Percentiles rank a stretch among this genome's conserved stretches.
These are phyloP conservation scores for Spergularia marina DNA, from an alignment of 148 eudicot genomes.

Conservation along the genomic window DNA sequence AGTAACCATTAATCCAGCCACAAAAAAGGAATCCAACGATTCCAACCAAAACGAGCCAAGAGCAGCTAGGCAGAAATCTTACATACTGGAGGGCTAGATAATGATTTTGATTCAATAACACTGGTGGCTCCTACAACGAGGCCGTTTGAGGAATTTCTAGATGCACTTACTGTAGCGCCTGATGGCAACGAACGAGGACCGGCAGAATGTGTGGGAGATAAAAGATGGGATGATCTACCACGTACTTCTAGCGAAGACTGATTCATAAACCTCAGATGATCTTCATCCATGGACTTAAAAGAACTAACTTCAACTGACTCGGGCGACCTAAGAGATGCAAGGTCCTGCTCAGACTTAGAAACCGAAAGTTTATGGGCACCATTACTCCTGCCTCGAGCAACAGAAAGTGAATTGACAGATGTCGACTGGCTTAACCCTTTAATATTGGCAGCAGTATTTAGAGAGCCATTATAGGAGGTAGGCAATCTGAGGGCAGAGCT, in stretches of 20 bases:
- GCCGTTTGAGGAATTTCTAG: slow-evolving; percentile 34
- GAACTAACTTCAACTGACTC: slow-evolving; percentile 56
- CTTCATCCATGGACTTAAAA: slow-evolving; percentile 55
- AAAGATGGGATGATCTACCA: slow-evolving; percentile 44
- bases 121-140: slow-evolving; percentile 28
- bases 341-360: slow-evolving; percentile 94
- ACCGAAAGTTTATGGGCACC: slow-evolving; percentile 50
- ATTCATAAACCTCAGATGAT: slow-evolving; percentile 43
- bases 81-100: slow-evolving; percentile 49
- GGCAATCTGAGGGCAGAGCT: slow-evolving; percentile 36
- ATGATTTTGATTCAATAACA: slow-evolving; percentile 42
- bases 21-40: slow-evolving; percentile 9
- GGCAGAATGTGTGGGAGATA: slow-evolving; percentile 37
- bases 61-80: slow-evolving; percentile 37
- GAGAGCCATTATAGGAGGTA: slow-evolving; percentile 43
- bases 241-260: slow-evolving; percentile 30
- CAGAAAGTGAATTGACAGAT: slow-evolving; percentile 46
- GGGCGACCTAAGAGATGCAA: slow-evolving; percentile 69
- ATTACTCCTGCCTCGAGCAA: slow-evolving; percentile 45
- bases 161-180: slow-evolving; percentile 33
- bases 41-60: slow-evolving; percentile 15
- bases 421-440: slow-evolving; percentile 57
- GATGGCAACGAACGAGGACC: slow-evolving; percentile 34
- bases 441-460: slow-evolving; percentile 39
- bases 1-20: not conserved